A percentile compares a stretch with the other conserved stretches of the same genome.
Evolutionary conservation across 306 rosid species (phyloP).

Genomic region (Prunus kanzakura): DNA sequence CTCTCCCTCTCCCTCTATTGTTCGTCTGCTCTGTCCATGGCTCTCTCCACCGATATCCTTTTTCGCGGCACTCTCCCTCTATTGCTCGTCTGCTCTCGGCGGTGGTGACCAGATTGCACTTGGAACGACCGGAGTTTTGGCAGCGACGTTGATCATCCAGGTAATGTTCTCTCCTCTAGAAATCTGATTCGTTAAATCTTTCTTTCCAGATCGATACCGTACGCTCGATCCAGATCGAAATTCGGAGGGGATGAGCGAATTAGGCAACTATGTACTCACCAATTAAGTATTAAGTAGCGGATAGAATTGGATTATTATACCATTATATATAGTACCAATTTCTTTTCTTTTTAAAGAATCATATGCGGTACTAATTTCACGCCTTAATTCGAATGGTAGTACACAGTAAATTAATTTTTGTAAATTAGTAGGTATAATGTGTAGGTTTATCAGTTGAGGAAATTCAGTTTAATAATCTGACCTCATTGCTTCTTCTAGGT

Average conservation of each 20-base stretch:
- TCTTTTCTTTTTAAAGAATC: background rate
- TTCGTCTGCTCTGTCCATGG: too few species aligned
- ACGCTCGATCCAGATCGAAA: too few species aligned
- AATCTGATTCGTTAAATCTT: too few species aligned
- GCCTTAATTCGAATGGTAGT: background rate
- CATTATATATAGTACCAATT: background rate
- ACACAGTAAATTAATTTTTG: background rate
- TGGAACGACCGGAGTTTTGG: too few species aligned
- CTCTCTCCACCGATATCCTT: too few species aligned
- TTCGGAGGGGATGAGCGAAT: too few species aligned
- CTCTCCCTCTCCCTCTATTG: too few species aligned
- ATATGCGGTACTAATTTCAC: background rate
- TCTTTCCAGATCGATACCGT: too few species aligned
- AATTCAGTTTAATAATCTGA: background rate
- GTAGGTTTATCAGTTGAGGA: background rate
- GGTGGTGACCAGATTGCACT: too few species aligned
- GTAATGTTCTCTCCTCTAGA: too few species aligned
- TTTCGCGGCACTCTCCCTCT: background rate
- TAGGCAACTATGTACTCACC: background rate
- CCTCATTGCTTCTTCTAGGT: background rate
- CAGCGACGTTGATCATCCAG: too few species aligned
- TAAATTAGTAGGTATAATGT: background rate
- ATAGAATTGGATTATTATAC: background rate
- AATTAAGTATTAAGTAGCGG: background rate
- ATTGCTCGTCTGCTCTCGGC: too few species aligned